Conservation (phyloP, 2,329 filamentous ascomycete genomes). For the Hymenotorrendiella dingleyae region DNA sequence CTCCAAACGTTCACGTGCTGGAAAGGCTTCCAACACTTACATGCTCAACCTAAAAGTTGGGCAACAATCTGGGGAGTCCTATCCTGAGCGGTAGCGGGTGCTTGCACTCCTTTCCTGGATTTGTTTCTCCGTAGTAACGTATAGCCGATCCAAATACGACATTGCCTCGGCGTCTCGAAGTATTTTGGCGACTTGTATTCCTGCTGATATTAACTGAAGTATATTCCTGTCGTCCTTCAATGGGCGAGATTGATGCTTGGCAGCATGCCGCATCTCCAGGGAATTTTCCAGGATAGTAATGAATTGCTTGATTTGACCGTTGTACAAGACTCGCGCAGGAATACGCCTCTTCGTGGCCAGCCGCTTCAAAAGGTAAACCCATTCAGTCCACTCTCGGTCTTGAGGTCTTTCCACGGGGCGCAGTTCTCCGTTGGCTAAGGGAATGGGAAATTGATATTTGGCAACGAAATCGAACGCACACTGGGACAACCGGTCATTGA, state of each 20-base stretch:
- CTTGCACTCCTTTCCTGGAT: conserved; percentile 59
- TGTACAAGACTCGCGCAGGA: conserved; percentile 76
- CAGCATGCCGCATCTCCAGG: conserved; percentile 79
- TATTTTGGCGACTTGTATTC: conserved; percentile 82
- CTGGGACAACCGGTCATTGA: conserved; percentile 79
- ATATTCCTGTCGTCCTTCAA: conserved; percentile 87
- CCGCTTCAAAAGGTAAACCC: conserved; percentile 81
- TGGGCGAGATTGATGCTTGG: conserved; percentile 75
- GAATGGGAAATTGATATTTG: conserved; percentile 86
- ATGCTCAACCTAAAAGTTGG: conserved; percentile 20
- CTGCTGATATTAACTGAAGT: conserved; percentile 78
- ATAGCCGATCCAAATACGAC: conserved; percentile 74
- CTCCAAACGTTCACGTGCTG: conserved; percentile 4
- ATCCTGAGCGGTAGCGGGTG: conserved; percentile 25
- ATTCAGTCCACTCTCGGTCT: conserved; percentile 86
- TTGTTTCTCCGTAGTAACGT: conserved; percentile 73
- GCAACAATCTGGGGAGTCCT: conserved; percentile 13
- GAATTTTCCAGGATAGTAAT: conserved; percentile 85
- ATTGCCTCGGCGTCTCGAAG: conserved; percentile 78
- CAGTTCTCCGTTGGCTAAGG: conserved; percentile 66
- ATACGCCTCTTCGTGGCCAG: conserved; percentile 82
- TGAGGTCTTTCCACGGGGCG: conserved; percentile 67
- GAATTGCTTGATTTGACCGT: conserved; percentile 87
- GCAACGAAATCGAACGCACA: conserved; percentile 88
- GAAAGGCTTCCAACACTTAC: conserved; percentile 7